Evolutionary conservation across 495 filamentous ascomycete species (phyloP).

Genomic region (Aspergillus avenaceus): DNA sequence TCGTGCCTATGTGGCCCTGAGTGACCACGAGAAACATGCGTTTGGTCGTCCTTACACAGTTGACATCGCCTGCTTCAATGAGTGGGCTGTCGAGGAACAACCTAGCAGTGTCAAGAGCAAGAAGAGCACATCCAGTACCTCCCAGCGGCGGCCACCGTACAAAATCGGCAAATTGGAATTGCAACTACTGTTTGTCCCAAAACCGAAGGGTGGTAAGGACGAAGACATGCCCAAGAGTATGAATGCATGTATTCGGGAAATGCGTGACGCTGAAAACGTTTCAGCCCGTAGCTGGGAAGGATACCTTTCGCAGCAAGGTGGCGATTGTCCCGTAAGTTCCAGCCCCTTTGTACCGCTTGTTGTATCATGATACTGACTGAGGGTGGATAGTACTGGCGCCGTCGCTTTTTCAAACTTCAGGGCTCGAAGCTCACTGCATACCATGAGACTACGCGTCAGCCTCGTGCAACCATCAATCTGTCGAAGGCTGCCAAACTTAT

Average conservation of each 20-base stretch:
- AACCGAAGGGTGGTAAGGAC: constrained; percentile 80
- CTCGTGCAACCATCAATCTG: constrained; percentile 93
- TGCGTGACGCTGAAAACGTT: constrained; percentile 78
- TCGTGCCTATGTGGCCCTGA: constrained; percentile 85
- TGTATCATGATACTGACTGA: constrained; percentile 3
- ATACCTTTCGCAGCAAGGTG: constrained; percentile 89
- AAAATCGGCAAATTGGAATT: constrained; percentile 90
- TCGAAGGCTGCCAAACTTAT: constrained; percentile 92
- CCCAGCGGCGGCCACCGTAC: constrained; percentile 76
- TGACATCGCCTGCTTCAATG: constrained; percentile 92
- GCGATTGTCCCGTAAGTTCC: constrained; percentile 88
- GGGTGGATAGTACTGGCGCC: constrained; percentile 80
- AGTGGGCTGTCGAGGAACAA: constrained; percentile 89
- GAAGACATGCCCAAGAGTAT: constrained; percentile 99
- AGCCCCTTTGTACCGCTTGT: constrained; percentile 15
- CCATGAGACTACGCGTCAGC: constrained; percentile 91
- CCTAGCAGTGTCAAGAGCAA: constrained; percentile 85
- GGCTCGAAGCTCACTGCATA: constrained; percentile 91
- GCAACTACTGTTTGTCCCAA: constrained; percentile 90
- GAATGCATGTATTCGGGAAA: constrained; percentile 87
- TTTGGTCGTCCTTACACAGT: constrained; percentile 83
- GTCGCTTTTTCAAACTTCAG: constrained; percentile 92
- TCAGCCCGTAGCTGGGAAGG: constrained; percentile 76
- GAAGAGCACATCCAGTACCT: constrained; percentile 59
- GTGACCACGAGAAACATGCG: constrained; percentile 81